Evolutionary conservation across 73 alveolate species (phyloP).

Genomic region (Tetrahymena thermophila): DNA sequence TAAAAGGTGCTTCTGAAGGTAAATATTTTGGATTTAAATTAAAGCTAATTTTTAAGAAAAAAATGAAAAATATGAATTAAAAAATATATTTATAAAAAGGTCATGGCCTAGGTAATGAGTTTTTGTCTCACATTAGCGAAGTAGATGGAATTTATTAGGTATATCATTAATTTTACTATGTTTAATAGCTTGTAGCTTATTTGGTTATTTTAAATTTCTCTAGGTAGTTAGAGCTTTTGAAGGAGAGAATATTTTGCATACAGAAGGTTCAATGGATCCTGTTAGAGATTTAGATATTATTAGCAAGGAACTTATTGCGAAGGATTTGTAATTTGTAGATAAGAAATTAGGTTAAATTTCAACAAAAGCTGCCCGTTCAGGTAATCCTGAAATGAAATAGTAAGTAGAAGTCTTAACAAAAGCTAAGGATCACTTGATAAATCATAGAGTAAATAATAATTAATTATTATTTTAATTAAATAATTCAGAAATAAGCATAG

Average conservation of each 20-base stretch:
- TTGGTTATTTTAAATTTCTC: not conserved
- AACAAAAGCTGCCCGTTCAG: constrained; percentile 17
- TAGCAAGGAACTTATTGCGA: constrained; percentile 82
- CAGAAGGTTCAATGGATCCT: constrained; percentile 96
- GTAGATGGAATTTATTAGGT: constrained; percentile 93
- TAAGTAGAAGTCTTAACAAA: not conserved
- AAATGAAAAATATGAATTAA: not conserved
- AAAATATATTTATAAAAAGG: constrained; percentile 10
- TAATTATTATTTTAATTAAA: not conserved
- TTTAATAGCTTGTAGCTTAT: not conserved
- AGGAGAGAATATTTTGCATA: constrained; percentile 83
- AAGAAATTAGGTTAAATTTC: constrained; percentile 65
- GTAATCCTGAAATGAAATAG: constrained; percentile 9
- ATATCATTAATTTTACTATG: not conserved
- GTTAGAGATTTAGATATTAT: constrained; percentile 89
- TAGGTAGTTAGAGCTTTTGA: constrained; percentile 86
- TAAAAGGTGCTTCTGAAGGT: constrained; percentile 93
- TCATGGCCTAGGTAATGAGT: constrained; percentile 97
- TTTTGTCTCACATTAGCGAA: constrained; percentile 89
- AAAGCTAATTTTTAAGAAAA: not conserved
- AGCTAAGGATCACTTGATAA: not conserved
- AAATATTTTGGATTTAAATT: not conserved
- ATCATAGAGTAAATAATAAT: not conserved
- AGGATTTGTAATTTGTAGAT: constrained; percentile 74
- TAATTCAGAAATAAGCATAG: no score